Base-by-base conservation (phyloP, 208 protist genomes). In the Wallacemonas sp. region DNA sequence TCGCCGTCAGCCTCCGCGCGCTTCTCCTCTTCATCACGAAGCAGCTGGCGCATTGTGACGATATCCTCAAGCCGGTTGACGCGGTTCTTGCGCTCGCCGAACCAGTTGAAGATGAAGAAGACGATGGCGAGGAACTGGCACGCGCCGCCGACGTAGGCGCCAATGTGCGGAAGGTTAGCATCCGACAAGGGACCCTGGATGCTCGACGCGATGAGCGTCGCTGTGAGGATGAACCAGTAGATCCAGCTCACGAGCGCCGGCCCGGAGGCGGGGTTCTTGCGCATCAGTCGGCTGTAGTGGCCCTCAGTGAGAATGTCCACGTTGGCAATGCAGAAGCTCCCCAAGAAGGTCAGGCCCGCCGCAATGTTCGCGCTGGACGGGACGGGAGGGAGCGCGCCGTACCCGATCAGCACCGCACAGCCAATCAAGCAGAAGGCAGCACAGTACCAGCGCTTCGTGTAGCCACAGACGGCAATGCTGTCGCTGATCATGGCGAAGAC, bases 271-370 rank as follows among this genome's bases (percentile, higher is more conserved):
- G 77, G 77, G 32, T 44, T 17, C 42, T 64, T 54, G 24, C 68
- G 72, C 17, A 83, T 73, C 26, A 78, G 37, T 24, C 70, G 69
- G 53, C 68, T 79, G 72, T 83, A 83, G 42, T 73, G 71, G 21
- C 77, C 77, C 53, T 83, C 61, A 3, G 67, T 74, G 17, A 82
- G 71, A 27, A 78, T 78, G 61, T 82, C 76, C 19, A 82, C 39
- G 45, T 68, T 71, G 12, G 66, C 65, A 37, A 66, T 73, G 29
- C 63, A 58, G 41, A 78, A 75, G 45, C 55, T 34, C 6, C 50
- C 67, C 26, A 78, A 30, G 50, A 77, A 78, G 58, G 68, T 66
- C 38, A 82, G 46, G 19, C 30, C 63, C 21, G 46, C 68, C 0
- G 50, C 72, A 15, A 62, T 39, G 19, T 54, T 26, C 15, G 64